Percentiles rank a stretch among this genome's conserved stretches.
Conservation (phyloP, 2,329 filamentous ascomycete species). For the Fulvia fulva region DNA sequence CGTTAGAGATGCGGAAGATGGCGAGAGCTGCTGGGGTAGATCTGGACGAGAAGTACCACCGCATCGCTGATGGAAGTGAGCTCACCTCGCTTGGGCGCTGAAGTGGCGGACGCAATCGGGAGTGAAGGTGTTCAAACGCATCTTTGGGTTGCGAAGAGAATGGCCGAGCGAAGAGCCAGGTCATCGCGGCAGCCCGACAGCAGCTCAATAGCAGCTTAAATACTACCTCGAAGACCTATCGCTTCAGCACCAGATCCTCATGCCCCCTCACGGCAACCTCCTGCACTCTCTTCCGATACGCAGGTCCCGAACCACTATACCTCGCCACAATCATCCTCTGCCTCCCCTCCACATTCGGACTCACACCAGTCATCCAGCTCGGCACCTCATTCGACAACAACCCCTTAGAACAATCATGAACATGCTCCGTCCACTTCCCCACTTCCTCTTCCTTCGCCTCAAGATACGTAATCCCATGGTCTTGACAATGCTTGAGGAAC, state of each 20-base stretch:
- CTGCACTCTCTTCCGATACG: conserved; percentile 25
- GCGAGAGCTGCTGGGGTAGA: neutral
- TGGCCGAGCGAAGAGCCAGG: no score
- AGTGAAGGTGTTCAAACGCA: no score
- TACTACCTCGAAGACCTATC: neutral
- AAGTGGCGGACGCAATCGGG: no score
- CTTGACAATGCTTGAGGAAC: conserved; percentile 2
- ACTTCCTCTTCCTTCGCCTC: conserved; percentile 10
- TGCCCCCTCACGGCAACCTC: neutral
- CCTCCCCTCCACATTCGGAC: conserved; percentile 48
- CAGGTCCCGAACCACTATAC: conserved; percentile 45
- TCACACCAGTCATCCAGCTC: conserved; percentile 55
- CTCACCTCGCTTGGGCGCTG: no score
- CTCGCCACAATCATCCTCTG: conserved; percentile 44
- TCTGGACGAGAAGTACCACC: neutral
- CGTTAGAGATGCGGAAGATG: neutral
- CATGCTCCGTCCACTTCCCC: conserved; percentile 34
- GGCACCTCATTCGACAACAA: conserved; percentile 48
- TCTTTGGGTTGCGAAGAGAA: no score
- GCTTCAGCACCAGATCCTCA: neutral
- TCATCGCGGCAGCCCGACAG: no score
- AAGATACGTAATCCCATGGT: conserved; percentile 3
- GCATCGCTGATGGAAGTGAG: no score
- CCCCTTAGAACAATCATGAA: conserved; percentile 44
- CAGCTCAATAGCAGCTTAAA: no score